Base-by-base conservation (phyloP, 1,284 basidiomycete species). In the Cryptococcus sp. region DNA sequence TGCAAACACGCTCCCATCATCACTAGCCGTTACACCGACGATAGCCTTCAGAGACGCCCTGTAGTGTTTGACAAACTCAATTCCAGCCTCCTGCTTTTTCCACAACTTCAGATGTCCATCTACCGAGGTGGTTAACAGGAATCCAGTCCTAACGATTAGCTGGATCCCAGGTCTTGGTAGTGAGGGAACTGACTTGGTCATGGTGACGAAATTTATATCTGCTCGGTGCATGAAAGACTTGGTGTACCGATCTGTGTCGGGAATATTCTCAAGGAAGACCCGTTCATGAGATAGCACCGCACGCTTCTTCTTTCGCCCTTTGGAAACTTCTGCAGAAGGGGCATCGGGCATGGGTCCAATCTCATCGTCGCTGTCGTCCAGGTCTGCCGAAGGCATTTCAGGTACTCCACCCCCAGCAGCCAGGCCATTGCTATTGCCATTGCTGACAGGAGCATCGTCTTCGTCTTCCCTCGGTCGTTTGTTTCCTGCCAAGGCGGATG, bases 211-310 rank as follows among this genome's bases (percentile, higher is more conserved):
- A 70, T 91, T 94, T 61, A 98, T 81, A 18, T 85, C 82, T 64
- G 98, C 94, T 48, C 93, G 80, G 75, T 99, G 96, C 96, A 98
- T 98, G 76, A 98, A 96, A 55, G 89, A 93, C 78, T 94, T 92
- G 78, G 85, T 87, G 76, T 98, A 99, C 61, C 96, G 85, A 68
- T 97, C 90, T 47, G 91, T 84, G 64, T 84, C 84, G 1, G 96
- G 96, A 24, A 99, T 78, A 72, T 94, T 89, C 45, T 91, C 88
- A 44, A 98, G 81, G 75, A 89, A 98, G 25, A 97, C 79, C 59
- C 83, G 81, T 77, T 88, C 86, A 62, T 89, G 85, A 1, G 84
- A 83, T 10, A 89, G 77, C 13, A 86, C 84, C 25, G 72, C 70
- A 47, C 67, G 47, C 60, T 69, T 70, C 59, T 67, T 73, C 61